Conservation (phyloP, 768 basidiomycete genomes). For the Floccularia luteovirens region DNA sequence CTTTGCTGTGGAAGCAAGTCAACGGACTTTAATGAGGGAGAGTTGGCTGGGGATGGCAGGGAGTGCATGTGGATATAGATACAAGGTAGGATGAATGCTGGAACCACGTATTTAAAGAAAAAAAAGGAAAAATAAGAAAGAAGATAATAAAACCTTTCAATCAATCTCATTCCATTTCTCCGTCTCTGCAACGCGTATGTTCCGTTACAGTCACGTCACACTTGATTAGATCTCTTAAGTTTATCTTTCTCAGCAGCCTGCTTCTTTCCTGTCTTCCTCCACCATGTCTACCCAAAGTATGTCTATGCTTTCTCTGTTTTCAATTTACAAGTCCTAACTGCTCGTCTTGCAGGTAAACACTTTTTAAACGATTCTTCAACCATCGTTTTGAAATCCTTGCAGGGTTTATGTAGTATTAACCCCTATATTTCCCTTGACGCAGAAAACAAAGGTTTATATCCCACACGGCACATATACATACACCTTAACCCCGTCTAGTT, state of each 20-base stretch:
- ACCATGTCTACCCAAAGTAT: constrained; percentile 26
- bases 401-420: constrained; percentile 66
- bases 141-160: too few relatives aligned
- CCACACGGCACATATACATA: background rate
- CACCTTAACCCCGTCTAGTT: constrained; percentile 31
- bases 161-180: too few relatives aligned
- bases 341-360: constrained; percentile 71
- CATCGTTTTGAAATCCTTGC: constrained; percentile 73
- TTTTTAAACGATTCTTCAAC: constrained; percentile 64
- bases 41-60: constrained; percentile 36
- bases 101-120: background rate
- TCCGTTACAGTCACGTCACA: constrained; percentile 2
- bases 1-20: constrained; percentile 30
- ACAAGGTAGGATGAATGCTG: background rate
- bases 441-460: constrained; percentile 54
- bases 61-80: constrained; percentile 28
- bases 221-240: background rate
- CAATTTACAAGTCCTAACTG: constrained; percentile 1
- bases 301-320: constrained; percentile 2
- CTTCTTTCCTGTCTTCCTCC: too few relatives aligned
- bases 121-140: background rate
- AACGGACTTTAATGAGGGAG: constrained; percentile 32
- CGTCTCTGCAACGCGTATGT: too few relatives aligned
- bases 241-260: constrained; percentile 19
- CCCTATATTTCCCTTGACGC: constrained; percentile 65